These are phyloP conservation scores for Lipomyces spencermartinsiae DNA, from an alignment of 805 yeast species.

Conservation along the genomic window DNA sequence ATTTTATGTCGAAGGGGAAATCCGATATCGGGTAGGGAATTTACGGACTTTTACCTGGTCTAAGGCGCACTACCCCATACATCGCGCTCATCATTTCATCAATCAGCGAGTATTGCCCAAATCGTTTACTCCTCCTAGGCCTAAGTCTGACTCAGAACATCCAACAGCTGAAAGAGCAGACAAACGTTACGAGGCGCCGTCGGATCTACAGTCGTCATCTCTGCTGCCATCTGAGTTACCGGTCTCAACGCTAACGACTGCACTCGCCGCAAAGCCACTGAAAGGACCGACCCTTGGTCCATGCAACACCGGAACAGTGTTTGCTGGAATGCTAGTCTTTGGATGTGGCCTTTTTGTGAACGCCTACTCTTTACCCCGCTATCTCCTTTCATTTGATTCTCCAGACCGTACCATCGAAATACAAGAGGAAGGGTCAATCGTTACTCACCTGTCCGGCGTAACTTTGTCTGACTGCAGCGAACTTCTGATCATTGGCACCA, in stretches of 20 bases:
- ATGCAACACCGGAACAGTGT: slow-evolving; percentile 30
- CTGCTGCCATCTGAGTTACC: background rate
- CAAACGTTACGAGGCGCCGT: background rate
- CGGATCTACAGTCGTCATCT: background rate
- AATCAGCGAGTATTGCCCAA: slow-evolving; percentile 7
- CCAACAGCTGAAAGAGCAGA: background rate
- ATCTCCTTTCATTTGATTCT: slow-evolving; percentile 30
- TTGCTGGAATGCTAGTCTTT: slow-evolving; percentile 29
- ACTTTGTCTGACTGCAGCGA: slow-evolving; percentile 14
- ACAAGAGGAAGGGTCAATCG: slow-evolving; percentile 26
- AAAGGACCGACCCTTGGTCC: slow-evolving; percentile 28
- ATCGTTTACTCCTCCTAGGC: slow-evolving; percentile 20
- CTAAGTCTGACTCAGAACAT: slow-evolving; percentile 1
- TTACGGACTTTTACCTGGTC: slow-evolving; percentile 27
- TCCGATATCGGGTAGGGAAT: slow-evolving; percentile 30
- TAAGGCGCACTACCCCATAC: slow-evolving; percentile 19
- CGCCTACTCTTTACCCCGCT: slow-evolving; percentile 30
- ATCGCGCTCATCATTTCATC: slow-evolving; percentile 33
- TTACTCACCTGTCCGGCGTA: slow-evolving; percentile 21
- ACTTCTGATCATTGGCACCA: slow-evolving; percentile 29
- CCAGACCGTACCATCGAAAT: slow-evolving; percentile 29
- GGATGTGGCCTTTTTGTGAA: slow-evolving; percentile 30
- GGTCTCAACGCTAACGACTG: background rate
- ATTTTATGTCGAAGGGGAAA: slow-evolving; percentile 32
- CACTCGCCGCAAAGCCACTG: background rate